Conservation (phyloP, 2,329 filamentous ascomycete species). For the Penicillium sp. region DNA sequence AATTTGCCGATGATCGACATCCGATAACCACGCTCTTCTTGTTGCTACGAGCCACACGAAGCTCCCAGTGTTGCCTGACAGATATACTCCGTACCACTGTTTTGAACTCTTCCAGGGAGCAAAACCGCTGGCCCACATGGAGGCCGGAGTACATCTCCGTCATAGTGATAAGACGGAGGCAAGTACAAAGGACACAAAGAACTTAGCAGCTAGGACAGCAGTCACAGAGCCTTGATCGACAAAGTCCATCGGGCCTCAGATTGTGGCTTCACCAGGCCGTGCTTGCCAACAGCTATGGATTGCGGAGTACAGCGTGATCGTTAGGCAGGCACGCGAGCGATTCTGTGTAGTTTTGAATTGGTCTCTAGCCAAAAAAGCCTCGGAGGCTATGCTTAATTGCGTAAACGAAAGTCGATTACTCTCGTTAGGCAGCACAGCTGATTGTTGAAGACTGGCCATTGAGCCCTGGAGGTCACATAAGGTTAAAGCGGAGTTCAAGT, state of each 20-base stretch:
- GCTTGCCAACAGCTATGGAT: conserved; percentile 6
- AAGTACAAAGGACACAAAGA: conserved; percentile 15
- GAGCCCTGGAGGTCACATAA: conserved; percentile 2
- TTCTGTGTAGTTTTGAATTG: neutral
- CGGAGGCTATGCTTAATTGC: neutral
- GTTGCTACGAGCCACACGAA: conserved; percentile 42
- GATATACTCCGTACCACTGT: conserved; percentile 41
- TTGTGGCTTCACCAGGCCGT: conserved; percentile 7
- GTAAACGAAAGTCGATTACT: neutral
- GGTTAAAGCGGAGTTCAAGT: conserved; percentile 11
- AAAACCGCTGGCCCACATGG: conserved; percentile 40
- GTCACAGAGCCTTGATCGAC: conserved; percentile 16
- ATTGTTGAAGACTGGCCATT: conserved; percentile 3
- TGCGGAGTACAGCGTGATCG: conserved; percentile 14
- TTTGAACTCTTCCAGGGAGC: conserved; percentile 43
- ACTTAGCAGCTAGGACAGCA: conserved; percentile 17
- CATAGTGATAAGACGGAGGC: conserved; percentile 27
- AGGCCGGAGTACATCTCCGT: conserved; percentile 43
- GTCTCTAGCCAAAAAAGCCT: neutral
- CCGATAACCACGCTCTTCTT: conserved; percentile 45
- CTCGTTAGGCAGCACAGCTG: neutral
- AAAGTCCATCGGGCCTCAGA: conserved; percentile 30
- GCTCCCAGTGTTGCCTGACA: conserved; percentile 44
- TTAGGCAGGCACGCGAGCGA: conserved; percentile 16
- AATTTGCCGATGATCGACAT: conserved; percentile 41